A percentile compares a stretch with the other conserved stretches of the same genome.
These are phyloP conservation scores for Apiotrichum veenhuisii DNA, from an alignment of 1,284 basidiomycete species.

Conservation along the genomic window DNA sequence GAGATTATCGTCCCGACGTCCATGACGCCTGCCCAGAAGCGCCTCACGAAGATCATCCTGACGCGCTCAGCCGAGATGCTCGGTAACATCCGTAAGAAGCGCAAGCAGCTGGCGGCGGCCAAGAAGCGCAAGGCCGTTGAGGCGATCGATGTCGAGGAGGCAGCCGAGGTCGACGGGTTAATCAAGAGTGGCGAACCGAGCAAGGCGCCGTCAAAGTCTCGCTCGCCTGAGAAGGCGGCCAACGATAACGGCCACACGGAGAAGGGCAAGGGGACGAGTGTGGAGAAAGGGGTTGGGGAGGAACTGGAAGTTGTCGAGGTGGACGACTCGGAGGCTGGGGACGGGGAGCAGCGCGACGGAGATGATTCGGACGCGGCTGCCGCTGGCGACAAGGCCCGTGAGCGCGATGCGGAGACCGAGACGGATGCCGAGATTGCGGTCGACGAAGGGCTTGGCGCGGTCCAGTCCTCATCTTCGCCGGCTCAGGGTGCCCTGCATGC, in stretches of 20 bases:
- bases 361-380: no score
- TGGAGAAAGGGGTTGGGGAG: neutral
- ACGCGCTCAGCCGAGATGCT: constrained; percentile 36
- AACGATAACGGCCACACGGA: neutral
- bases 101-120: constrained; percentile 12
- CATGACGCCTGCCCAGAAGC: constrained; percentile 81
- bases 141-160: neutral
- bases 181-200: neutral
- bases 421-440: no score
- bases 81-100: constrained; percentile 26
- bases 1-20: constrained; percentile 82
- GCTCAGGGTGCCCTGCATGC: no score
- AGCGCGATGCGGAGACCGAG: no score
- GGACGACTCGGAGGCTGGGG: no score
- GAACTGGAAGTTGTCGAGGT: neutral
- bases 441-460: no score
- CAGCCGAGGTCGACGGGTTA: neutral
- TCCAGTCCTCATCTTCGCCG: no score
- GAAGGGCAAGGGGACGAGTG: neutral
- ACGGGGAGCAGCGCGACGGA: no score
- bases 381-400: no score
- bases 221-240: neutral
- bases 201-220: neutral
- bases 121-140: neutral
- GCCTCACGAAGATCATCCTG: constrained; percentile 79